Conservation (phyloP, 73 alveolate species). For the Tetrahymena thermophila region DNA sequence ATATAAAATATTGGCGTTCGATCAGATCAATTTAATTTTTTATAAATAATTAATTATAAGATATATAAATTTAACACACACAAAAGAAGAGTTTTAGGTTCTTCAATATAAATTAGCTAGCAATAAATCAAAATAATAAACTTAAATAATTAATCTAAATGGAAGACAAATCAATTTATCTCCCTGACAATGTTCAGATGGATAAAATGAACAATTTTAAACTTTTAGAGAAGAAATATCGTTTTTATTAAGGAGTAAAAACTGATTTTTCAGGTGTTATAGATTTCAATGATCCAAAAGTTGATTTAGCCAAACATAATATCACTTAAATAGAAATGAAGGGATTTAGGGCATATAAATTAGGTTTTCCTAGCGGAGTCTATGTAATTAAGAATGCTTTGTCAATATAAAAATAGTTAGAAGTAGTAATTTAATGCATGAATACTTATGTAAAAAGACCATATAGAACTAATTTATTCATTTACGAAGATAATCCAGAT, state of each 20-base stretch:
- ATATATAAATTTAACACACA: not conserved
- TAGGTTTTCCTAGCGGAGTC: constrained; percentile 24
- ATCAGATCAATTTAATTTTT: not conserved
- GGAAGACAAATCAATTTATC: not conserved
- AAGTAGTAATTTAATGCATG: constrained; percentile 8
- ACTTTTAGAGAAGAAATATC: constrained; percentile 11
- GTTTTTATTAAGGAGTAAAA: not conserved
- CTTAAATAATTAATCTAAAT: not conserved
- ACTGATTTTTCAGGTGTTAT: constrained; percentile 28
- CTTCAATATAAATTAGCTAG: not conserved
- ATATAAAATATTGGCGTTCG: not conserved
- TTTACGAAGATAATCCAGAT: not conserved
- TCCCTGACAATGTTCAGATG: not conserved
- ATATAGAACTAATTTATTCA: constrained; percentile 36
- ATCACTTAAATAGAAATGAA: not conserved
- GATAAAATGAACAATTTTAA: not conserved
- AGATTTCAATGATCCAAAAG: constrained; percentile 5
- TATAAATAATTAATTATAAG: not conserved
- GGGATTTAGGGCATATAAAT: not conserved
- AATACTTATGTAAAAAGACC: constrained; percentile 19
- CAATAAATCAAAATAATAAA: not conserved
- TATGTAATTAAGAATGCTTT: constrained; percentile 3
- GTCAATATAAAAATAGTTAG: not conserved
- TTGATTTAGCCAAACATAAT: not conserved
- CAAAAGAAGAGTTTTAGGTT: not conserved